A percentile compares a stretch with the other conserved stretches of the same genome.
Evolutionary conservation across 2,329 filamentous ascomycete genomes (phyloP).

Genomic region (Lachnellula hyalina): DNA sequence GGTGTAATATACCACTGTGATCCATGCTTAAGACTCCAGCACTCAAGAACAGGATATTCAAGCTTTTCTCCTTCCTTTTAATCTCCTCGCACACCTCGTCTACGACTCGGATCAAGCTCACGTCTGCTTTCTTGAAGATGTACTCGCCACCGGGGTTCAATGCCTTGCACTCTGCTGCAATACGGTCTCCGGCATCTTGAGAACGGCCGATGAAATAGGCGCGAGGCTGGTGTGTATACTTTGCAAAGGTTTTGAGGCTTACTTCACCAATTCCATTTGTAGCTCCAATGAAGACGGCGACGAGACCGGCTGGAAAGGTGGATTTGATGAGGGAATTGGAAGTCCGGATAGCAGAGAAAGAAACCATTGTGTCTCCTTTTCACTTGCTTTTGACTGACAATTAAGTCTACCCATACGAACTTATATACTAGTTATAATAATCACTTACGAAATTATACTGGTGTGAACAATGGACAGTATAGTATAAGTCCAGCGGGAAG

Average conservation of each 20-base stretch:
- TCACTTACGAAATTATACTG: too few species aligned
- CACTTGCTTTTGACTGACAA: too few species aligned
- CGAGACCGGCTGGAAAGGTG: slow-evolving; percentile 32
- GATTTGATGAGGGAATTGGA: slow-evolving; percentile 34
- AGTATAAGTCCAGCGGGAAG: too few species aligned
- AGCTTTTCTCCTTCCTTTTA: slow-evolving; percentile 34
- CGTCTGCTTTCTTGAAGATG: slow-evolving; percentile 43
- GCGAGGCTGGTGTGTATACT: slow-evolving; percentile 35
- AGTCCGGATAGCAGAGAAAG: slow-evolving; percentile 26
- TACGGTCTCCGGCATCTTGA: slow-evolving; percentile 29
- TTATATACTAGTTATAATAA: too few species aligned
- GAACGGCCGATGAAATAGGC: slow-evolving; percentile 49
- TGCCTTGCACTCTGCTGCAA: slow-evolving; percentile 35
- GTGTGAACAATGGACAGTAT: too few species aligned
- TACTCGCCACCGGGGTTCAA: slow-evolving; percentile 41
- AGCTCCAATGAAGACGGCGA: slow-evolving; percentile 48
- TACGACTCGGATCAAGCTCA: slow-evolving; percentile 44
- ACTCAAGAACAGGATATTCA: slow-evolving; percentile 44
- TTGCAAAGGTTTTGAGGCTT: slow-evolving; percentile 41
- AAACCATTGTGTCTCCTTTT: slow-evolving; percentile 22
- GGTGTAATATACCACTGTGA: slow-evolving; percentile 18
- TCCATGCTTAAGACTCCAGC: slow-evolving; percentile 31
- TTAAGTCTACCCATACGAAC: too few species aligned
- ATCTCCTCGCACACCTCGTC: slow-evolving; percentile 44
- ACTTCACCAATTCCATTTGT: slow-evolving; percentile 48